Percentiles rank a stretch among this genome's conserved stretches.
These are phyloP conservation scores for Dendrobium officinale DNA, from an alignment of 106 monocot species.

Conservation along the genomic window DNA sequence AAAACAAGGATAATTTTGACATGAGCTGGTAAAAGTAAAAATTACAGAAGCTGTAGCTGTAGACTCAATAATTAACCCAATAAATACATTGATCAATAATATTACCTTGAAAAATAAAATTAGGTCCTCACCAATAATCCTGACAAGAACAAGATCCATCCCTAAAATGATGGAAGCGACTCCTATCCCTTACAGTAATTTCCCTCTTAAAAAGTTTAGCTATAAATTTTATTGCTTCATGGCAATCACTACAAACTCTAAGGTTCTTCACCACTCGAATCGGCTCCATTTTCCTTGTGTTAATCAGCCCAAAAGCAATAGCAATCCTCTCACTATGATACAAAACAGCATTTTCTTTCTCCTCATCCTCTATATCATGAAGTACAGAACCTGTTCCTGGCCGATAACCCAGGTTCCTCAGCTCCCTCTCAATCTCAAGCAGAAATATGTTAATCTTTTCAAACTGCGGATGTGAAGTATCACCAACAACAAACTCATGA, in stretches of 20 bases:
- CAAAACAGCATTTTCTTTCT: constrained; percentile 6
- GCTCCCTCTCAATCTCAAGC: constrained; percentile 23
- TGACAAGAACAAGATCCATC: constrained; percentile 33
- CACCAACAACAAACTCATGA: constrained; percentile 40
- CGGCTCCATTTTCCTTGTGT: background rate
- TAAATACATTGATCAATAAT: background rate
- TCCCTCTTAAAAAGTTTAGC: constrained; percentile 14
- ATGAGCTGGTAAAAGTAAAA: too few species aligned
- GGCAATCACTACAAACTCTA: constrained; percentile 17
- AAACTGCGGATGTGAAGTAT: constrained; percentile 35
- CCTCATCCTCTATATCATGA: constrained; percentile 39
- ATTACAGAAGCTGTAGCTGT: too few species aligned
- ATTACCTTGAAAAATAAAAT: constrained; percentile 1
- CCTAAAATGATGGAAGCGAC: constrained; percentile 39
- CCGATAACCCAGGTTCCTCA: constrained; percentile 36
- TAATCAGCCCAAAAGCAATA: constrained; percentile 22
- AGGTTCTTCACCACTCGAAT: constrained; percentile 21
- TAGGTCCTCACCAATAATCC: constrained; percentile 25
- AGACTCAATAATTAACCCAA: too few species aligned
- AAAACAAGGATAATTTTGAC: too few species aligned
- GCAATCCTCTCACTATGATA: constrained; percentile 22
- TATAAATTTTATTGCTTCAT: constrained; percentile 20
- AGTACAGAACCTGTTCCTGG: constrained; percentile 34
- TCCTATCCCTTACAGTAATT: constrained; percentile 33
- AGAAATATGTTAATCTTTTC: constrained; percentile 27